phyloP scores from a whole-genome alignment of 129 eudicot genomes.

The Flaveria brownii region DNA sequence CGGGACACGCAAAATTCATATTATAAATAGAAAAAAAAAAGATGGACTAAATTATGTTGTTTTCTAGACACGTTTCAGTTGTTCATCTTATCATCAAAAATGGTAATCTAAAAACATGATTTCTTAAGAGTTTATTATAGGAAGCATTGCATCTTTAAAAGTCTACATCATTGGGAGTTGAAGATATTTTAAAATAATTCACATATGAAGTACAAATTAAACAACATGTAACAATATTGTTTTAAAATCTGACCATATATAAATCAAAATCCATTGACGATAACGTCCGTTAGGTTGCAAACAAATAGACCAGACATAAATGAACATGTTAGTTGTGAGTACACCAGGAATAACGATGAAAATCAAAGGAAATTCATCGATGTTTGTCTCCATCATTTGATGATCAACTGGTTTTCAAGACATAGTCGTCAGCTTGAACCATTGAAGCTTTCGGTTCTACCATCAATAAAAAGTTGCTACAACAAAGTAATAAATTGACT shows the following conservation, averaged over 20 bases:
- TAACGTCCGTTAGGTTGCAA: no score
- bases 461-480: no score
- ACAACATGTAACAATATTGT: not conserved
- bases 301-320: no score
- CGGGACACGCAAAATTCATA: not conserved
- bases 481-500: no score
- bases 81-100: not conserved
- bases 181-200: not conserved
- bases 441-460: not conserved
- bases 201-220: not conserved
- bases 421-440: not conserved
- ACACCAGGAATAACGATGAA: not conserved
- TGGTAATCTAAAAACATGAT: not conserved
- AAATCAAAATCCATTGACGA: not conserved
- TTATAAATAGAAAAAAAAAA: not conserved
- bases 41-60: not conserved
- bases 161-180: not conserved
- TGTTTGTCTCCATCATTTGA: not conserved
- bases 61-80: conserved; percentile 5
- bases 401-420: not conserved
- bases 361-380: not conserved
- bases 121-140: not conserved
- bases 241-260: not conserved
- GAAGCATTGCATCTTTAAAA: not conserved
- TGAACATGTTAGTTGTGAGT: no score